Evolutionary conservation across 1,284 basidiomycete genomes (phyloP).

Genomic region (Golubevia sp.): DNA sequence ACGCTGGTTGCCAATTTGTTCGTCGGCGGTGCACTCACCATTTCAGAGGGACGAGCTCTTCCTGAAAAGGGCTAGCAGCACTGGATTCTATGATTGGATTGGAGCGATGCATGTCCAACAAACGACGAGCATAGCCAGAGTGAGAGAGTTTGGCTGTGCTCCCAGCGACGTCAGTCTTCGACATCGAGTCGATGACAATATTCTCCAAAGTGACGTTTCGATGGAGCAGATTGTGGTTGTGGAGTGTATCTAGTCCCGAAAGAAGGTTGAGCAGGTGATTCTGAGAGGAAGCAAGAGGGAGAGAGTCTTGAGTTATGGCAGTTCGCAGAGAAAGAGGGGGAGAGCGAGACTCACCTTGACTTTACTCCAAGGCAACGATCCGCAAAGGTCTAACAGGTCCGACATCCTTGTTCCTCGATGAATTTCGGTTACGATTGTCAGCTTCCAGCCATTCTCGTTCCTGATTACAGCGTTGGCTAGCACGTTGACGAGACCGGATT

Average conservation of each 20-base stretch:
- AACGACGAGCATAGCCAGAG: slow-evolving; percentile 32
- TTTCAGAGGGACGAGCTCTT: slow-evolving; percentile 11
- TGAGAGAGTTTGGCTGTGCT: slow-evolving; percentile 20
- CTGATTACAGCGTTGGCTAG: slow-evolving; percentile 28
- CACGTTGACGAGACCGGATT: slow-evolving; percentile 35
- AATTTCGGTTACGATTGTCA: slow-evolving; percentile 34
- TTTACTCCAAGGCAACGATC: slow-evolving; percentile 33
- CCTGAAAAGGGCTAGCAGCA: slow-evolving; percentile 10
- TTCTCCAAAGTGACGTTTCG: slow-evolving; percentile 27
- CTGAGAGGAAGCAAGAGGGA: background rate
- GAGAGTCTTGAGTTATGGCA: no score
- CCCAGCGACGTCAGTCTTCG: slow-evolving; percentile 2
- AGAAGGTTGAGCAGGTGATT: slow-evolving; percentile 32
- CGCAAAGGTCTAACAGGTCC: slow-evolving; percentile 35
- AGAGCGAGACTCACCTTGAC: slow-evolving; percentile 16
- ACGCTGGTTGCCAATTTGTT: background rate
- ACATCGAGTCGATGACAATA: slow-evolving; percentile 14
- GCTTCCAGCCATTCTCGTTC: slow-evolving; percentile 22
- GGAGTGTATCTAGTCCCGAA: slow-evolving; percentile 40
- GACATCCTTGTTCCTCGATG: slow-evolving; percentile 19
- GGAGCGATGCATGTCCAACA: slow-evolving; percentile 46
- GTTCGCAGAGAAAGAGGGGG: background rate
- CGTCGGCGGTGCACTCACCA: background rate
- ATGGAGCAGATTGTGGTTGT: slow-evolving; percentile 44
- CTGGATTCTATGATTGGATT: slow-evolving; percentile 35